phyloP scores from a whole-genome alignment of 768 basidiomycete species.

The Suillus tomentosus region DNA sequence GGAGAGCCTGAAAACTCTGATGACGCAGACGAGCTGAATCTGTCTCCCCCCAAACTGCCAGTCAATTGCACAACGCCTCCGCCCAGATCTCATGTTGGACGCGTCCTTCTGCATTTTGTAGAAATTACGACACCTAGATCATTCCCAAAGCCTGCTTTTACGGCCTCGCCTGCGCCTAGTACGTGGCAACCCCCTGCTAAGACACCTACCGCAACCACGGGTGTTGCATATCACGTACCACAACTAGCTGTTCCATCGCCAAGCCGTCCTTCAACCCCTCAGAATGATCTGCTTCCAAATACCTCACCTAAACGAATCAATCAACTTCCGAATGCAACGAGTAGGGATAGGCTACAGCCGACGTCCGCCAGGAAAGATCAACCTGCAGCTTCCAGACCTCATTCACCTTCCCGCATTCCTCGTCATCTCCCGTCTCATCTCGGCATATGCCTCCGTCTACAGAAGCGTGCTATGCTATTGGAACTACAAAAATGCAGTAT shows the following conservation, averaged over 20 bases:
- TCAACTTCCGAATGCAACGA: conserved; percentile 23
- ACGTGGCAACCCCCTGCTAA: neutral
- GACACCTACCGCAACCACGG: conserved; percentile 26
- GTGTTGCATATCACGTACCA: neutral
- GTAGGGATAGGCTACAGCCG: conserved; percentile 13
- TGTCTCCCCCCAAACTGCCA: conserved; percentile 15
- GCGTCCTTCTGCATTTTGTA: conserved; percentile 33
- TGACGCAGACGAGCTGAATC: conserved; percentile 34
- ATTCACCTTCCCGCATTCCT: conserved; percentile 26
- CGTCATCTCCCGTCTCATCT: conserved; percentile 43
- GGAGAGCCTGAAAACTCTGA: conserved; percentile 8
- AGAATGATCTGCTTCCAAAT: conserved; percentile 21
- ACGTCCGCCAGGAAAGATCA: conserved; percentile 21
- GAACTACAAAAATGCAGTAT: conserved; percentile 38
- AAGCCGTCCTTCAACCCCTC: conserved; percentile 16
- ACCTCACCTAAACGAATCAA: conserved; percentile 19
- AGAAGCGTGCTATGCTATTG: conserved; percentile 58
- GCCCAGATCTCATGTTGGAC: conserved; percentile 18
- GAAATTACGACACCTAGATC: conserved; percentile 33
- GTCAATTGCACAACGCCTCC: conserved; percentile 28
- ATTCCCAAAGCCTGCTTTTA: conserved; percentile 7
- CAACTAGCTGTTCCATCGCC: conserved; percentile 5
- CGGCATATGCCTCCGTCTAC: conserved; percentile 48
- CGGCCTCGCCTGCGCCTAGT: conserved; percentile 19
- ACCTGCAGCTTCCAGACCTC: conserved; percentile 10